Base-by-base conservation (phyloP, 2,329 filamentous ascomycete genomes). In the Lomentospora prolificans region DNA sequence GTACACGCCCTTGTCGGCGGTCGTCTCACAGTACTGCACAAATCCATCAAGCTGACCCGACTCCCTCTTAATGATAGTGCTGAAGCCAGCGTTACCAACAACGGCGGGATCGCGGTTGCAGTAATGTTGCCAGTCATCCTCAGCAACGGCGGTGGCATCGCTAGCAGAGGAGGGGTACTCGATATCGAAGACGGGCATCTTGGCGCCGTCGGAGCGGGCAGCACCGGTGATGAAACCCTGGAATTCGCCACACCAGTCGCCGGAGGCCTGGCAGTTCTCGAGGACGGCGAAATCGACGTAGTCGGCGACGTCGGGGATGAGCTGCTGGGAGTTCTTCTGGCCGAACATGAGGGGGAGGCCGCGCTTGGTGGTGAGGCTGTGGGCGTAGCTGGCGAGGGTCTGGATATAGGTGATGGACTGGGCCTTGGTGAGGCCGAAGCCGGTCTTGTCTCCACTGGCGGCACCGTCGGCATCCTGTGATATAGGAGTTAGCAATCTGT, bases 221-320 rank as follows among this genome's bases (percentile, higher is more conserved):
- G 36, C 30, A 19, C 46, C 54, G 7, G 46, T 51, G 31, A 69
- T 52, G 50, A 66, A 67, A 4, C 39, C 57, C 58, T 64, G 63
- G 57, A 69, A 69, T 41, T 64, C 61, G 51, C 58, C 57, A 58
- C 66, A 69, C 46, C 67, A 67, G 17, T 54, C 55, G 33, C 55
- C 27, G 3, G 27, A 33, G 27, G 39, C 57, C n/a, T 60, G 55
- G 58, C 64, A 74, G 61, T 70, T 61, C 59, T 73, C 60, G 62
- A 73, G 60, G 58, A 72, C 61, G 33, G 66, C 66, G 58, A 69
- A 69, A 59, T 69, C 67, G 24, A 67, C 61, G 19, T 55, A 51
- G 25, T 57, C 58, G 27, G 61, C 60, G 5, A 69, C 62, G 27
- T 60, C 53, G 1, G 58, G 28, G 19, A 64, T 62, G 31, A 68